phyloP scores from a whole-genome alignment of 2,329 filamentous ascomycete species.

The Orbilia javanica region DNA sequence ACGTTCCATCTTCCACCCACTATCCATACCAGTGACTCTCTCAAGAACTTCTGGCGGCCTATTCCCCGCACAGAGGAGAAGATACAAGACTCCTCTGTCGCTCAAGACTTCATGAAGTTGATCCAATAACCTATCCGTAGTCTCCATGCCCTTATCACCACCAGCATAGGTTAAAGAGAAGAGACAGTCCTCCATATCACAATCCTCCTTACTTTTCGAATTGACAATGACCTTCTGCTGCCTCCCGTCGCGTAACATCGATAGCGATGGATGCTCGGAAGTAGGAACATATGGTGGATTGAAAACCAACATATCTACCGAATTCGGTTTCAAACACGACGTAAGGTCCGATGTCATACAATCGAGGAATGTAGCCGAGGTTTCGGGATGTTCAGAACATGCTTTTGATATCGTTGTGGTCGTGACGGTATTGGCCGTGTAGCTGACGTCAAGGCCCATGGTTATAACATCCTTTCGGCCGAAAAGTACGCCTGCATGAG shows the following conservation, averaged over 20 bases:
- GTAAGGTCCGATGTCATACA: slow-evolving; percentile 79
- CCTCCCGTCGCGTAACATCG: slow-evolving; percentile 40
- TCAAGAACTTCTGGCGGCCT: slow-evolving; percentile 80
- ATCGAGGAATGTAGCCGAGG: slow-evolving; percentile 72
- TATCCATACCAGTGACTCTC: slow-evolving; percentile 72
- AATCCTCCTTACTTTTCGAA: slow-evolving; percentile 66
- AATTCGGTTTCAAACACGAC: slow-evolving; percentile 71
- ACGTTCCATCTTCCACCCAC: slow-evolving; percentile 78
- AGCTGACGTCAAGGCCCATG: slow-evolving; percentile 85
- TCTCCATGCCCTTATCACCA: slow-evolving; percentile 91
- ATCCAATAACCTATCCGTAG: slow-evolving; percentile 81
- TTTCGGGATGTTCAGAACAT: slow-evolving; percentile 64
- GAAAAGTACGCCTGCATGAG: slow-evolving; percentile 79
- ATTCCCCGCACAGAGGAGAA: slow-evolving; percentile 92
- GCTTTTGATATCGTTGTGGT: slow-evolving; percentile 72
- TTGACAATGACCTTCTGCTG: slow-evolving; percentile 61
- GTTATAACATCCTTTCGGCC: slow-evolving; percentile 78
- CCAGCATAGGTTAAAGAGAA: slow-evolving; percentile 90
- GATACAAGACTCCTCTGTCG: slow-evolving; percentile 81
- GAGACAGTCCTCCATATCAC: slow-evolving; percentile 84
- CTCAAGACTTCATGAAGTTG: slow-evolving; percentile 76
- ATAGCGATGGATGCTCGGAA: slow-evolving; percentile 74
- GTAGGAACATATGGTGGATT: slow-evolving; percentile 98
- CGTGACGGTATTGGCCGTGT: slow-evolving; percentile 79
- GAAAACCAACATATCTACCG: slow-evolving; percentile 88